Evolutionary conservation across 2,329 filamentous ascomycete genomes (phyloP).

Genomic region (Fusarium chaquense): DNA sequence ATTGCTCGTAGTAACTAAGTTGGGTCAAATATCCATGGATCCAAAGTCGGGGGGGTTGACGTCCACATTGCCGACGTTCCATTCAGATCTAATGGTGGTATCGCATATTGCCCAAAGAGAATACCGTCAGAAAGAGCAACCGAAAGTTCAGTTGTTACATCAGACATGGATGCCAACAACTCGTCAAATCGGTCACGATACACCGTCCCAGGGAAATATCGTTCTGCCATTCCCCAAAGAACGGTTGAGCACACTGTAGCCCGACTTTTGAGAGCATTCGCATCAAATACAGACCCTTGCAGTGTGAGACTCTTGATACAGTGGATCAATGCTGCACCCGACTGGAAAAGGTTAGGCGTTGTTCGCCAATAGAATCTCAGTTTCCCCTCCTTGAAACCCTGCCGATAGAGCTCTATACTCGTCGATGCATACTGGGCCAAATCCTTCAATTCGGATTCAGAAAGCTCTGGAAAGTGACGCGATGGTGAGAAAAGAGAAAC

Average conservation of each 20-base stretch:
- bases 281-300: not conserved
- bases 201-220: conserved; percentile 41
- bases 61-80: not conserved
- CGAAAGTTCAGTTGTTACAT: not conserved
- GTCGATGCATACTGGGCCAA: conserved; percentile 34
- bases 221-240: conserved; percentile 49
- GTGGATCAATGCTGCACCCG: conserved; percentile 40
- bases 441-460: conserved; percentile 22
- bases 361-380: conserved; percentile 49
- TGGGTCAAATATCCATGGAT: conserved; percentile 16
- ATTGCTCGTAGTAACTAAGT: not conserved
- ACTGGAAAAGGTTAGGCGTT: conserved; percentile 43
- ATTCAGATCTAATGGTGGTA: conserved; percentile 16
- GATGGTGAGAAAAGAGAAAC: conserved; percentile 44
- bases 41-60: conserved; percentile 1
- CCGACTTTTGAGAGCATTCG: not conserved
- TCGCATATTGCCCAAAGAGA: not conserved
- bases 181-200: conserved; percentile 47
- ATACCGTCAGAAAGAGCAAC: not conserved
- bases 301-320: conserved; percentile 23
- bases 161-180: conserved; percentile 22
- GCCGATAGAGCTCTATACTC: conserved; percentile 37
- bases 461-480: conserved; percentile 18
- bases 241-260: conserved; percentile 43
- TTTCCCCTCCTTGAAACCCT: conserved; percentile 38